A percentile compares a stretch with the other conserved stretches of the same genome.
These are phyloP conservation scores for Penicillium maclennaniae DNA, from an alignment of 495 filamentous ascomycete genomes.

Conservation along the genomic window DNA sequence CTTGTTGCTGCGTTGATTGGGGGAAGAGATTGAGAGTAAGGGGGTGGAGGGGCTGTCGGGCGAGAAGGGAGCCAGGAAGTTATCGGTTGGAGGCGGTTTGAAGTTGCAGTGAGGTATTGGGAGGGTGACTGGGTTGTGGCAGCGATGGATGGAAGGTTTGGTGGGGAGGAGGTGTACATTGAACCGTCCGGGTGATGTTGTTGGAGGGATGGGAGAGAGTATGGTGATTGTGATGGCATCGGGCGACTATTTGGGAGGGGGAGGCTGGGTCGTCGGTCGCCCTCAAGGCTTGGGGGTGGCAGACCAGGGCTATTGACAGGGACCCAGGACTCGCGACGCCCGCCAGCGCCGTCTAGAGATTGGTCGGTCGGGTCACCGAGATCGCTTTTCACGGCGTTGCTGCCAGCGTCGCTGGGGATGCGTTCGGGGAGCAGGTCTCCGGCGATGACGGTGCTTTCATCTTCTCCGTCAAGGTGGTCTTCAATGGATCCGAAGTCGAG, in stretches of 20 bases:
- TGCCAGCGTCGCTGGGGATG: slow-evolving; percentile 39
- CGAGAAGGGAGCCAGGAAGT: slow-evolving; percentile 39
- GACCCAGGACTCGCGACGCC: slow-evolving; percentile 44
- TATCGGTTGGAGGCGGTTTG: slow-evolving; percentile 41
- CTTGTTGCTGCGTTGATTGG: slow-evolving; percentile 37
- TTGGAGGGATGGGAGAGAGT: slow-evolving; percentile 40
- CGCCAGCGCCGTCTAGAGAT: slow-evolving; percentile 30
- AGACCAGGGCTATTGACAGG: slow-evolving; percentile 42
- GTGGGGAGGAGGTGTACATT: slow-evolving; percentile 35
- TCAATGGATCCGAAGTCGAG: slow-evolving; percentile 54
- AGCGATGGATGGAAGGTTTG: slow-evolving; percentile 34
- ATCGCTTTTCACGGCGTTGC: slow-evolving; percentile 42
- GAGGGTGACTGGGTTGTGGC: slow-evolving; percentile 30
- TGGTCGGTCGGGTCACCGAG: slow-evolving; percentile 34
- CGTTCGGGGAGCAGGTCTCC: slow-evolving; percentile 29
- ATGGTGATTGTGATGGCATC: slow-evolving; percentile 39
- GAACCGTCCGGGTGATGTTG: slow-evolving; percentile 40
- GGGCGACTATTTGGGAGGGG: slow-evolving; percentile 36
- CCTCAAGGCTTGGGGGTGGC: slow-evolving; percentile 34
- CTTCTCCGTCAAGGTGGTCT: slow-evolving; percentile 40
- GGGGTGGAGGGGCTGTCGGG: slow-evolving; percentile 33
- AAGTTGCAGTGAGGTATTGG: slow-evolving; percentile 31
- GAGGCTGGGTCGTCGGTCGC: slow-evolving; percentile 44
- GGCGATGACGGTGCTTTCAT: slow-evolving; percentile 30
- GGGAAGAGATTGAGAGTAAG: slow-evolving; percentile 40